Evolutionary conservation across 805 yeast species (phyloP), one percentile per base, ranked within the genome.

Genomic region (Pichia deserticola): DNA sequence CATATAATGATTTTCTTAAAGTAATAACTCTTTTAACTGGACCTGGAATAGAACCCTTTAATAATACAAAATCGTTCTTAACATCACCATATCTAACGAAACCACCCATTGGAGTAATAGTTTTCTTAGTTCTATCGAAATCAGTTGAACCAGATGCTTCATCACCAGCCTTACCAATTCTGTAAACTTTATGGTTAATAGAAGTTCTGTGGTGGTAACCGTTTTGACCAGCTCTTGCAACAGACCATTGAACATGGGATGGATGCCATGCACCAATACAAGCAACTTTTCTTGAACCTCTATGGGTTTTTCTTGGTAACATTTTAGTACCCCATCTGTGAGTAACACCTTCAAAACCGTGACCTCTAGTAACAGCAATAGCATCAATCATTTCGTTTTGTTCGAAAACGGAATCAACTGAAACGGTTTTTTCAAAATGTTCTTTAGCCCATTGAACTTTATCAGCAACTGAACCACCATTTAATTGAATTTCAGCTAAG

Each of bases 191-290:
- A 96, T 93, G 99, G 97, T 93, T 95, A 76, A 92, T 86, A 63
- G 99, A 93, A 71, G 99, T 93, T 86, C 99, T 92, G 93, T 89
- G 96, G 81, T 93, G 99, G 96, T 86, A 93, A 88, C 99, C 99
- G 81, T 84, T 88, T 84, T 93, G 99, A 92, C 99, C 99, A 71
- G 99, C 97, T 79, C 99, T 89, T 70, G 99, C 98, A 77, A 93
- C 99, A 72, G 98, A 88, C 96, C 96, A 92, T 78, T 83, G 80
- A 75, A 93, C 99, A 84, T 89, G 96, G 81, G 96, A 85, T 77
- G 99, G 99, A 82, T 93, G 99, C 99, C 99, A 93, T 74, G 99
- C 97, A 85, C 99, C 99, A 72, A 93, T 93, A 89, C 99, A 93
- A 73, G 99, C 99, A 79, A 93, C 99, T 89, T 93, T 93, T 86